Conservation (phyloP, 495 filamentous ascomycete genomes). For the Podospora appendiculata region DNA sequence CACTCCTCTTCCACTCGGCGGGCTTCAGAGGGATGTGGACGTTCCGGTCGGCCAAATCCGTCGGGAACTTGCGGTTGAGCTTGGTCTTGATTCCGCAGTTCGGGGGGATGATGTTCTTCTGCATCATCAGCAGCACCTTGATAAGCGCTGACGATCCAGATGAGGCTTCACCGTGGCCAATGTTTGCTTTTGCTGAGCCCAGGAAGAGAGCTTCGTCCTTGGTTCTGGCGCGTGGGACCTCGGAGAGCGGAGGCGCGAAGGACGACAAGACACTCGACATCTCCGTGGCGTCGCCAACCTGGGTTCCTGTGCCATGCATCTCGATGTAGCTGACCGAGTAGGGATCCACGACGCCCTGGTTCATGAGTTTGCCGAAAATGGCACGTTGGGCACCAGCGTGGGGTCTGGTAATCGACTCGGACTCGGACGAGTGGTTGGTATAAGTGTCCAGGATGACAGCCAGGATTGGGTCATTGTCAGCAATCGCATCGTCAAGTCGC, state of each 20-base stretch:
- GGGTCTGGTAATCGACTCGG: slow-evolving; percentile 67
- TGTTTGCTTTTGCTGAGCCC: slow-evolving; percentile 75
- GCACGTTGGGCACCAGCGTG: slow-evolving; percentile 58
- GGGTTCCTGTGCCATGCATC: slow-evolving; percentile 81
- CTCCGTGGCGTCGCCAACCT: slow-evolving; percentile 64
- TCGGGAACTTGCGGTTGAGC: slow-evolving; percentile 69
- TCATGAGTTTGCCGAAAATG: slow-evolving; percentile 55
- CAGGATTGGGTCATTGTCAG: slow-evolving; percentile 64
- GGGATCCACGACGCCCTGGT: slow-evolving; percentile 55
- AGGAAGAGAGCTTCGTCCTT: slow-evolving; percentile 58
- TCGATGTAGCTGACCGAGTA: slow-evolving; percentile 67
- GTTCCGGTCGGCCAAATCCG: slow-evolving; percentile 60
- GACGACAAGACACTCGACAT: slow-evolving; percentile 64
- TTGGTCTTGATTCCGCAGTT: slow-evolving; percentile 73
- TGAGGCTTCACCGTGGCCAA: slow-evolving; percentile 78
- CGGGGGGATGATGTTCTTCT: slow-evolving; percentile 68
- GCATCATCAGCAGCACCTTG: slow-evolving; percentile 78
- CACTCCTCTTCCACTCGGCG: slow-evolving; percentile 50
- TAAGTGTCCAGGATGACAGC: slow-evolving; percentile 54
- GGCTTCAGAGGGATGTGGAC: slow-evolving; percentile 52
- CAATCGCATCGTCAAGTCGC: slow-evolving; percentile 60
- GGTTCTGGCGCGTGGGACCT: slow-evolving; percentile 13
- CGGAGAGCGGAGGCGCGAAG: slow-evolving; percentile 60
- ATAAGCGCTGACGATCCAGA: slow-evolving; percentile 70
- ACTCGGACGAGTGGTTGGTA: slow-evolving; percentile 66